Evolutionary conservation across 108 stramenopile genomes (phyloP).

Genomic region (Aurantiochytrium sp.): DNA sequence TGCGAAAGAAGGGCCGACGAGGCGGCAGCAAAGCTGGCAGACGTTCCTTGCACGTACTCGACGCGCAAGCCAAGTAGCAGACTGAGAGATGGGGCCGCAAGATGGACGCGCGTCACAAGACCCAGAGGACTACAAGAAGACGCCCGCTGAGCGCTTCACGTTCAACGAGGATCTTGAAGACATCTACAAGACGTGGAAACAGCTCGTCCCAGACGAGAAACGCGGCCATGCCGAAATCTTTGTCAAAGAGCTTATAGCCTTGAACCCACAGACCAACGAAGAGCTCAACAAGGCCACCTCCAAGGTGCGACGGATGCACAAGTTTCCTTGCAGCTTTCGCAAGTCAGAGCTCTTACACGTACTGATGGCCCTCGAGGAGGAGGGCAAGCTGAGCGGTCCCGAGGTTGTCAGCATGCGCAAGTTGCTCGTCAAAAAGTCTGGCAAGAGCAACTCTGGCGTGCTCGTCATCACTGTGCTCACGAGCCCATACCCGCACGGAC

Average conservation of each 20-base stretch:
- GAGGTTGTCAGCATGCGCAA: not conserved
- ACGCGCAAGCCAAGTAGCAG: too few relatives aligned
- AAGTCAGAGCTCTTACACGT: constrained; percentile 15
- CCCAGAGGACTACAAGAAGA: constrained; percentile 5
- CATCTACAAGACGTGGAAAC: not conserved
- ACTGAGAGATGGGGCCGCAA: too few relatives aligned
- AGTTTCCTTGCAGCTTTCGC: not conserved
- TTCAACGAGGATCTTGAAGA: not conserved
- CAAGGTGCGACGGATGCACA: not conserved
- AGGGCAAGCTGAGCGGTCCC: not conserved
- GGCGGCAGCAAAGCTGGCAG: too few relatives aligned
- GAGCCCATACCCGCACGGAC: constrained; percentile 29
- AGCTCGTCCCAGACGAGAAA: not conserved
- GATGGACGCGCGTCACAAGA: not conserved
- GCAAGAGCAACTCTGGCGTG: constrained; percentile 23
- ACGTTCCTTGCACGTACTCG: too few relatives aligned
- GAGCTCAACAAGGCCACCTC: not conserved
- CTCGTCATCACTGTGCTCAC: constrained; percentile 39
- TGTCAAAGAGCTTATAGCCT: not conserved
- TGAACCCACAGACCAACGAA: not conserved
- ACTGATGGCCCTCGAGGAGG: not conserved
- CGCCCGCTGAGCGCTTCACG: not conserved
- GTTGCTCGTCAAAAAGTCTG: not conserved
- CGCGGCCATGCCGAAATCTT: not conserved
- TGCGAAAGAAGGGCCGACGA: too few relatives aligned